Base-by-base conservation (phyloP, 2,329 filamentous ascomycete species). In the Xylaria sp. region DNA sequence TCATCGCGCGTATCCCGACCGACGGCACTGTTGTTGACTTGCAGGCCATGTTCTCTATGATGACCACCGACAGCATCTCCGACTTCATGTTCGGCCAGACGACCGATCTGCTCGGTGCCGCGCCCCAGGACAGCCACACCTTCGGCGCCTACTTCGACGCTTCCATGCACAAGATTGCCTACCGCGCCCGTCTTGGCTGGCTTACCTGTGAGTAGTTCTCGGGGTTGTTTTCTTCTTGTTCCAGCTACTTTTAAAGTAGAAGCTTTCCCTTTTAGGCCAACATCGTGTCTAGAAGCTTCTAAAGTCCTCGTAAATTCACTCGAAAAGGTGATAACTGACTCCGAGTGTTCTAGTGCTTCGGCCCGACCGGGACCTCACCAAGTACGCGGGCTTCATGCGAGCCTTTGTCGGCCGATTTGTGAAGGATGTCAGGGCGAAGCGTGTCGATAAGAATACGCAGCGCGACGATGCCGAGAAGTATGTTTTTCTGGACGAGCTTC, bases 61-160 rank as follows among this genome's bases (percentile, higher is more conserved):
- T 93, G 62, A 91, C 89, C 0, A 86, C 92, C 70, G 89, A 92
- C 72, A 86, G 85, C 0, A 88, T 89, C 4, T 92, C 89, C 0
- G 89, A 90, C 61, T 93, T 93, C 77, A 82, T 88, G 79, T 81
- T 85, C 64, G 83, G 83, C 12, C 78, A 79, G 60, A 82, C 82
- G 12, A 84, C 82, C 6, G 77, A 82, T 61, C 74, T 79, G 6
- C 77, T 84, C 21, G 78, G 76, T 6, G 68, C 74, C 21, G 79
- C 82, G 0, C 77, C 79, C 1, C 68, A 74, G 3, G 79, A 81
- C 39, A 79, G 80, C 5, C 67, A 78, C 5, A 73, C 77, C n/a
- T 88, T 89, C 74, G 81, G 82, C 17, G 51, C 74, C 3, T 81
- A 81, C 19, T 88, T 88, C 71, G 85, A 88, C 66, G 78, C 81